phyloP scores from a whole-genome alignment of 805 yeast species.

The Nakazawaea ishiwadae region DNA sequence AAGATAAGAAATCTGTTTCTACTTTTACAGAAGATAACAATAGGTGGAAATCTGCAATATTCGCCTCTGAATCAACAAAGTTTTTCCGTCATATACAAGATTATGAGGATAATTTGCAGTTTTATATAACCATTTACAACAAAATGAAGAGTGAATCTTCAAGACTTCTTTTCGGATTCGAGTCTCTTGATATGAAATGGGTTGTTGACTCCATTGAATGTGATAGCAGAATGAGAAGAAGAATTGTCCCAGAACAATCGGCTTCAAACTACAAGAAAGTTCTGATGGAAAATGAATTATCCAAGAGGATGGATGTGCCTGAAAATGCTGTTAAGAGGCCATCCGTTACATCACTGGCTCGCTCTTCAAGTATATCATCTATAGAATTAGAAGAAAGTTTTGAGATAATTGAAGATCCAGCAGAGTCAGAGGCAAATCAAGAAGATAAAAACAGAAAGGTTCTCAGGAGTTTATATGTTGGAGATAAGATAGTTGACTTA shows the following conservation, averaged over 20 bases:
- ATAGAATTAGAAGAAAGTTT: conserved; percentile 23
- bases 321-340: neutral
- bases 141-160: conserved; percentile 38
- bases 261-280: neutral
- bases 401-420: conserved; percentile 40
- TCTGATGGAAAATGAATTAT: too few species aligned
- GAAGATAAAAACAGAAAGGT: conserved; percentile 76
- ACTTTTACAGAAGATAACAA: conserved; percentile 26
- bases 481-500: conserved; percentile 65
- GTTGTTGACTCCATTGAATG: conserved; percentile 68
- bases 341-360: conserved; percentile 1
- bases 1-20: neutral
- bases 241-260: conserved; percentile 43
- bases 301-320: neutral
- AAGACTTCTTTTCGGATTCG: conserved; percentile 26
- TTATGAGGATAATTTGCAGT: conserved; percentile 52
- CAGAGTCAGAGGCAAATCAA: conserved; percentile 28
- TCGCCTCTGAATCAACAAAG: conserved; percentile 41
- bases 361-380: conserved; percentile 4
- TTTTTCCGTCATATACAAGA: conserved; percentile 59
- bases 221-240: conserved; percentile 58
- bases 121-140: conserved; percentile 43
- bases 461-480: conserved; percentile 59
- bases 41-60: conserved; percentile 33
- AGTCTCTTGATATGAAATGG: conserved; percentile 29